These are phyloP conservation scores for Candida chilensis DNA, from an alignment of 805 yeast genomes.

Conservation along the genomic window DNA sequence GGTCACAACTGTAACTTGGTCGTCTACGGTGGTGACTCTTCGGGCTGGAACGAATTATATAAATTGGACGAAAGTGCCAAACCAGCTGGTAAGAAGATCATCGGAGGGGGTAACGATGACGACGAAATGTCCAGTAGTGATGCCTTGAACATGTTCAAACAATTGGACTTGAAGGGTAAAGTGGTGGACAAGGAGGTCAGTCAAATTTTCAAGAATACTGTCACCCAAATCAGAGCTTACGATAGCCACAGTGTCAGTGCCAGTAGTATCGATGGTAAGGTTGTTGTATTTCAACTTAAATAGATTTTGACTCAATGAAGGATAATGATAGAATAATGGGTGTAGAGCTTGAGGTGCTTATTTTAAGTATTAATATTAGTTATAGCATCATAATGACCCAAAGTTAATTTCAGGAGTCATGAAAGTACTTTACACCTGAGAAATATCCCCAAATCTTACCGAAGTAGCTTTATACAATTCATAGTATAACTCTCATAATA, in stretches of 20 bases:
- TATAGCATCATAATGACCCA: no score
- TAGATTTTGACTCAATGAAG: no score
- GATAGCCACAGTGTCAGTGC: conserved; percentile 41
- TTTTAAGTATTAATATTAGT: no score
- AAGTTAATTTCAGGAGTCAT: no score
- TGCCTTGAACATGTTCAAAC: conserved; percentile 90
- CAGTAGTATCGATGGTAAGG: conserved; percentile 83
- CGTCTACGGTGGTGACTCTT: conserved; percentile 62
- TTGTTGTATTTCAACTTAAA: conserved; percentile 55
- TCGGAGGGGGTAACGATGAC: conserved; percentile 27
- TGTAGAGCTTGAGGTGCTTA: no score
- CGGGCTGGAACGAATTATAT: conserved; percentile 54
- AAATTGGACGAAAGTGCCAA: conserved; percentile 50
- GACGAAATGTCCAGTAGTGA: conserved; percentile 60
- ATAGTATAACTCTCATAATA: no score
- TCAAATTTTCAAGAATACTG: conserved; percentile 85
- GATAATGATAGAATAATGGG: no score
- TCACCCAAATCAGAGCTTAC: conserved; percentile 51
- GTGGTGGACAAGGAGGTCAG: conserved; percentile 40
- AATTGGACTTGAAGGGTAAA: conserved; percentile 90
- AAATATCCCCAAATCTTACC: no score
- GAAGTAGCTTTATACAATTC: no score
- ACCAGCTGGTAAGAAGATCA: conserved; percentile 10
- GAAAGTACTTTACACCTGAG: no score
- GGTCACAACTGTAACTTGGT: conserved; percentile 92